These are phyloP conservation scores for Camelina hispida DNA, from an alignment of 345 rosid genomes.

Conservation along the genomic window DNA sequence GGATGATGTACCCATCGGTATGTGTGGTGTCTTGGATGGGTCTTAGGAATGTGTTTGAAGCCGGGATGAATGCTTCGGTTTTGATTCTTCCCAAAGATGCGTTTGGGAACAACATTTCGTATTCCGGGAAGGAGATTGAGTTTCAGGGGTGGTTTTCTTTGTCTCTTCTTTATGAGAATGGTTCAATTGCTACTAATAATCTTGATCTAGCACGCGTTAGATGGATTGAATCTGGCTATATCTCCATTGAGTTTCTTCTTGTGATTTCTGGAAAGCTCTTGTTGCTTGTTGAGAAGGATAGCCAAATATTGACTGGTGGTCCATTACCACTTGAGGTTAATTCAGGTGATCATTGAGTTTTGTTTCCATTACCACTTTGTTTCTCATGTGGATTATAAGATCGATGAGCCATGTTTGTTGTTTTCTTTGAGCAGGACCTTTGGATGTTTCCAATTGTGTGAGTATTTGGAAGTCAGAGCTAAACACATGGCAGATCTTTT, in stretches of 20 bases:
- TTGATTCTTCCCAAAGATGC: conserved; percentile 80
- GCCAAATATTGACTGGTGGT: conserved; percentile 65
- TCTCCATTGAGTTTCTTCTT: conserved; percentile 59
- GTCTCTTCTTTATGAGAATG: conserved; percentile 52
- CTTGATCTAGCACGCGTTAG: conserved; percentile 51
- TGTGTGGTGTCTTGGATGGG: conserved; percentile 80
- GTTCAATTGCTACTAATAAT: conserved; percentile 50
- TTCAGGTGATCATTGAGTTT: conserved; percentile 58
- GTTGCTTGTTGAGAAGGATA: conserved; percentile 59
- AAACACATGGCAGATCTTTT: conserved; percentile 78
- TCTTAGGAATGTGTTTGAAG: conserved; percentile 60
- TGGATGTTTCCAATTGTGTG: conserved; percentile 66
- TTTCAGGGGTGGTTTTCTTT: conserved; percentile 52
- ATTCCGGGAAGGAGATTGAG: conserved; percentile 47
- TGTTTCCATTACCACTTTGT: not conserved
- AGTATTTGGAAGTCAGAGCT: conserved; percentile 69
- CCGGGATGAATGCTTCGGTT: conserved; percentile 61
- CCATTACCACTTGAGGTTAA: conserved; percentile 72
- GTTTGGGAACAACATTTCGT: conserved; percentile 77
- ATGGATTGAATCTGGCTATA: conserved; percentile 63
- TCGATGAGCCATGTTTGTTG: conserved; percentile 6
- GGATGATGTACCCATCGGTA: conserved; percentile 62
- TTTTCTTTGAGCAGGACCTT: conserved; percentile 54
- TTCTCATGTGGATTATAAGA: conserved; percentile 2
- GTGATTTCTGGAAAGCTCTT: conserved; percentile 61